Evolutionary conservation across 2,329 filamentous ascomycete species (phyloP), one percentile per base, ranked within the genome.

Genomic region (Paecilomyces variotii): DNA sequence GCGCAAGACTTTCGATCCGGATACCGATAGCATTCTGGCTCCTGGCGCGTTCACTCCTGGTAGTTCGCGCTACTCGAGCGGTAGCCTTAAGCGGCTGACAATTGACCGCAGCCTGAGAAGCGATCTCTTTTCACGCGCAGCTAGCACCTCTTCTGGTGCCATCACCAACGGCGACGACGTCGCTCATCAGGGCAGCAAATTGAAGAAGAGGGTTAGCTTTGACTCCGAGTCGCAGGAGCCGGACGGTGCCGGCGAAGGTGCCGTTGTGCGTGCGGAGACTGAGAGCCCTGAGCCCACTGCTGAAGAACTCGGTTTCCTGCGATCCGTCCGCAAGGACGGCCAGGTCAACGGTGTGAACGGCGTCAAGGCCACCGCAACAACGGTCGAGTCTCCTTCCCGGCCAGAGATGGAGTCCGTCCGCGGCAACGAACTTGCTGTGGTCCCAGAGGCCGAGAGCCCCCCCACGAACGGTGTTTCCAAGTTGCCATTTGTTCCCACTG

Each of bases 201-300:
- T 70, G 54, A 87, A 87, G 63, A 97, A 96, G 79, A 87, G 89
- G 56, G 94, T 99, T 56, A 97, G 91, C 77, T 99, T 97, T 67
- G 91, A 96, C 69, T 86, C 87, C 3, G 83, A 82, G 67, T 82
- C 80, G 32, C 74, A 76, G 66, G 63, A 57, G 60, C 64, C 63
- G 57, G 65, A 66, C 53, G 64, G 62, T 30, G 61, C 66, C 4
- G 69, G 72, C 4, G 78, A 80, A 59, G 73, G 74, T n/a, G 82
- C 84, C 57, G 67, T 86, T 52, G 78, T 85, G 26, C 77, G 76
- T 25, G 75, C 77, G n/a, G 79, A 82, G 50, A 72, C 78, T 10
- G 74, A 71, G 61, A 80, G 76, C 57, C 74, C 77, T 55, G 82
- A 79, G 63, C 85, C 81, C 53, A 80, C 76, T 54, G 77, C 84